Evolutionary conservation across 176 grass and related monocot species (phyloP).

Genomic region (Miscanthus lutarioriparius): DNA sequence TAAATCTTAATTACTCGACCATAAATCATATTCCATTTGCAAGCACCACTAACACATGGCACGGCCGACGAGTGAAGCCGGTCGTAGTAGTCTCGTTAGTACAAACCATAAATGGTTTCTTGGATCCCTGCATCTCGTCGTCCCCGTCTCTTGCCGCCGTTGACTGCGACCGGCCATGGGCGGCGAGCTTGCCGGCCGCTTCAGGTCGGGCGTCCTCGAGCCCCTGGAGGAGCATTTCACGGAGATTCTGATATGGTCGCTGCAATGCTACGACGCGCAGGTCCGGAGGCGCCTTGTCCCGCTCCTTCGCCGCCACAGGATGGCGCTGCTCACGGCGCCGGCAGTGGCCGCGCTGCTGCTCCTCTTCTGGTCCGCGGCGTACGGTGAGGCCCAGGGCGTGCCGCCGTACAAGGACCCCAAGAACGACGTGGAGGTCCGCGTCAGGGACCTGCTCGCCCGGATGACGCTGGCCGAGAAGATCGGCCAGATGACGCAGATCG

Average conservation of each 20-base stretch:
- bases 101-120: slow-evolving; percentile 40
- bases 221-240: slow-evolving; percentile 30
- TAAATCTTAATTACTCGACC: background rate
- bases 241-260: slow-evolving; percentile 30
- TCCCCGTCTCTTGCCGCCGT: background rate
- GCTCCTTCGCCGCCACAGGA: slow-evolving; percentile 55
- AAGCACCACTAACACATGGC: background rate
- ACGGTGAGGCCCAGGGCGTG: slow-evolving; percentile 47
- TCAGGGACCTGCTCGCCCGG: slow-evolving; percentile 52
- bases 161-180: slow-evolving; percentile 18
- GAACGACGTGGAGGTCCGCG: slow-evolving; percentile 51
- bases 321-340: slow-evolving; percentile 53
- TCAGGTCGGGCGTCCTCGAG: slow-evolving; percentile 32
- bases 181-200: slow-evolving; percentile 10
- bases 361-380: slow-evolving; percentile 44
- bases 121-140: background rate
- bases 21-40: background rate
- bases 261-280: slow-evolving; percentile 50
- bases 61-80: background rate
- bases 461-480: slow-evolving; percentile 96
- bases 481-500: slow-evolving; percentile 99
- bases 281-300: slow-evolving; percentile 33
- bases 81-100: background rate
- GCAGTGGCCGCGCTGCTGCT: slow-evolving; percentile 47
- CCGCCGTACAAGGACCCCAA: slow-evolving; percentile 65